Percentiles rank a stretch among this genome's conserved stretches.
Evolutionary conservation across 805 yeast genomes (phyloP).

Genomic region (Pichia pseudocactophila): DNA sequence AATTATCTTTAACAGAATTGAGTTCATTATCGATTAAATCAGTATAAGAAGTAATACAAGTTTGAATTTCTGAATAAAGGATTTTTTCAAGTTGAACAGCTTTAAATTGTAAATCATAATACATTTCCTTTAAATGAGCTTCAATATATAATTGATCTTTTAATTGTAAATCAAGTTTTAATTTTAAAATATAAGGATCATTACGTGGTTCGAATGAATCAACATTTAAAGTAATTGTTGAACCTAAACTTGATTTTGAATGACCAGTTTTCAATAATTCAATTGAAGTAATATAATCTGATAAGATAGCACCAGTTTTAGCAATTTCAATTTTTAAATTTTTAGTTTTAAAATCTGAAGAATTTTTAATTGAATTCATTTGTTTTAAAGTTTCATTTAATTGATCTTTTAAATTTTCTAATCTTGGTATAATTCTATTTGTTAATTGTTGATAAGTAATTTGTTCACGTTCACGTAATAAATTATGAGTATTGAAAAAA

Average conservation of each 20-base stretch:
- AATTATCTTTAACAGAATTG: conserved; percentile 36
- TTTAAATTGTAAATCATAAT: conserved; percentile 53
- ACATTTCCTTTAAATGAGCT: conserved; percentile 57
- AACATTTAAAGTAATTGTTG: conserved; percentile 17
- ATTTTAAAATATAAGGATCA: conserved; percentile 58
- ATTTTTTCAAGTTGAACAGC: conserved; percentile 58
- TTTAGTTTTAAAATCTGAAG: conserved; percentile 46
- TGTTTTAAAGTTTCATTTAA: conserved; percentile 46
- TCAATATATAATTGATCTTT: conserved; percentile 57
- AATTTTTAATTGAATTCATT: conserved; percentile 40
- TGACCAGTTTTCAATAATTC: conserved; percentile 33
- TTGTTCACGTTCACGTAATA: conserved; percentile 35
- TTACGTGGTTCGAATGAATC: conserved; percentile 22
- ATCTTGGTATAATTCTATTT: conserved; percentile 40
- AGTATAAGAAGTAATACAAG: conserved; percentile 43
- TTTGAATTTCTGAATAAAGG: conserved; percentile 53
- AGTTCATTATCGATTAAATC: conserved; percentile 44
- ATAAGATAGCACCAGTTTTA: conserved; percentile 48
- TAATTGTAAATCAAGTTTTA: conserved; percentile 56
- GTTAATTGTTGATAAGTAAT: conserved; percentile 44
- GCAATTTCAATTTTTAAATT: conserved; percentile 53
- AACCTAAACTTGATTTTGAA: conserved; percentile 25
- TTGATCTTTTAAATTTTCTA: conserved; percentile 47
- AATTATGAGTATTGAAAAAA: conserved; percentile 24
- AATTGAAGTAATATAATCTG: conserved; percentile 37